phyloP scores from a whole-genome alignment of 2,329 filamentous ascomycete species.

The Huntiella savannae region DNA sequence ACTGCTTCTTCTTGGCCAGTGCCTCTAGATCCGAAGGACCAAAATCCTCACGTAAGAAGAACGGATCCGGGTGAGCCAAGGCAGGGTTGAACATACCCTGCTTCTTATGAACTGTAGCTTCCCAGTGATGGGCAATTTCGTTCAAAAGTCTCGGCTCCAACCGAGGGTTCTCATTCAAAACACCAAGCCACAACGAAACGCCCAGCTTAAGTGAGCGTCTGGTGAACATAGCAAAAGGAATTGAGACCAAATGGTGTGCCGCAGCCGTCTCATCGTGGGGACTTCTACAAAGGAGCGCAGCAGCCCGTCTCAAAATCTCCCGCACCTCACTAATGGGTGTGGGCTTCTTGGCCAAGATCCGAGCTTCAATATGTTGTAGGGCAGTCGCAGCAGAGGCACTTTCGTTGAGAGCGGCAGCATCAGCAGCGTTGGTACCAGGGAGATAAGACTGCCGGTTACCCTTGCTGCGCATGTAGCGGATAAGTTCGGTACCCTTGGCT shows the following conservation, averaged over 20 bases:
- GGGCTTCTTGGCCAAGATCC: conserved; percentile 47
- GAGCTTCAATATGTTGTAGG: conserved; percentile 53
- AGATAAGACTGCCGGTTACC: conserved; percentile 33
- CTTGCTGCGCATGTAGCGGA: conserved; percentile 31
- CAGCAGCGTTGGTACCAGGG: conserved; percentile 15
- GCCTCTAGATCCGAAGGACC: conserved; percentile 68
- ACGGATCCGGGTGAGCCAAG: conserved; percentile 63
- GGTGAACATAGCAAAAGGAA: conserved; percentile 83
- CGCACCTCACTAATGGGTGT: conserved; percentile 58
- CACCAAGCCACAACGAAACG: conserved; percentile 86
- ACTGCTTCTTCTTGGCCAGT: conserved; percentile 56
- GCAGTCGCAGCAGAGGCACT: conserved; percentile 42
- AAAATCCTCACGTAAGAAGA: conserved; percentile 81
- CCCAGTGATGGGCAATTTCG: conserved; percentile 83
- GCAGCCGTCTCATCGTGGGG: conserved; percentile 59
- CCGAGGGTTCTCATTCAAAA: conserved; percentile 85
- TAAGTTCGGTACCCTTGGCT: conserved; percentile 47
- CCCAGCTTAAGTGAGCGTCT: conserved; percentile 92
- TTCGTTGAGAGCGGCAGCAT: conserved; percentile 18
- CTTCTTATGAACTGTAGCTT: conserved; percentile 56
- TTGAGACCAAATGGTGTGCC: conserved; percentile 71
- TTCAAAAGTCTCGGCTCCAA: conserved; percentile 72
- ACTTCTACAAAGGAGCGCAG: conserved; percentile 66
- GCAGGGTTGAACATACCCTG: conserved; percentile 63
- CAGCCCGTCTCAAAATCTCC: conserved; percentile 66